Evolutionary conservation across 148 eudicot genomes (phyloP), one percentile per base, ranked within the genome.

Genomic region (Rhododendron simsii): DNA sequence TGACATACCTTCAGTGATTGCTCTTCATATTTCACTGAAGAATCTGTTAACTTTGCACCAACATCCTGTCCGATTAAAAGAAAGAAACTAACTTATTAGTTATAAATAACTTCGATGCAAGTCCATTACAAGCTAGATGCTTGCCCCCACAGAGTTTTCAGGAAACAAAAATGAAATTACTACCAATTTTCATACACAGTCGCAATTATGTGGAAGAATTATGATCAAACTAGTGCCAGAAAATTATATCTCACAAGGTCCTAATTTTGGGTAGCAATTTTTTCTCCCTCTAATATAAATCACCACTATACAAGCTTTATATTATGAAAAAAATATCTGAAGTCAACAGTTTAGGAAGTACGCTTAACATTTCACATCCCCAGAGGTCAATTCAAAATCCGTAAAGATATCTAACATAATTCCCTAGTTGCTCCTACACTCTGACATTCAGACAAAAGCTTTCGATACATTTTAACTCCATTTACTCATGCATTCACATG

Each of bases 1-100:
- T 28, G 55, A 65, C 89, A 71, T 86, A 96, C 98, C 96, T 94
- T 96, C 71, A 88, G 81, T 39, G 92, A 87, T 44, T 94, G 87
- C 48, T 90, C 93, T 89, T 88, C 92, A n/a, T 82, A 87, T 80
- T 89, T 82, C 30, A 94, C 61, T 50, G 91, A 89, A 28, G 87
- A 88, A 37, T 88, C 91, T 33, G 87, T 83, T 86, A 92, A 84
- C 86, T 90, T 94, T 78, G 91, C 88, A 53, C 87, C 92, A 85
- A 88, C 88, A 59, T 93, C 95, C 99, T 96, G 88, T 47, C 80
- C 82, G 83, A 86, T 76, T 61, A 78, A 3, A 59, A 65, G 78
- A 6, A 57, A 41, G 50, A 89, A 26, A 80, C 21, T 57, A 86
- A 87, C 14, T 41, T 76, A 47, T 28, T 63, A 48, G 45, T 41